phyloP scores from a whole-genome alignment of 2,329 filamentous ascomycete species.

The Ophiostoma tasmaniense region DNA sequence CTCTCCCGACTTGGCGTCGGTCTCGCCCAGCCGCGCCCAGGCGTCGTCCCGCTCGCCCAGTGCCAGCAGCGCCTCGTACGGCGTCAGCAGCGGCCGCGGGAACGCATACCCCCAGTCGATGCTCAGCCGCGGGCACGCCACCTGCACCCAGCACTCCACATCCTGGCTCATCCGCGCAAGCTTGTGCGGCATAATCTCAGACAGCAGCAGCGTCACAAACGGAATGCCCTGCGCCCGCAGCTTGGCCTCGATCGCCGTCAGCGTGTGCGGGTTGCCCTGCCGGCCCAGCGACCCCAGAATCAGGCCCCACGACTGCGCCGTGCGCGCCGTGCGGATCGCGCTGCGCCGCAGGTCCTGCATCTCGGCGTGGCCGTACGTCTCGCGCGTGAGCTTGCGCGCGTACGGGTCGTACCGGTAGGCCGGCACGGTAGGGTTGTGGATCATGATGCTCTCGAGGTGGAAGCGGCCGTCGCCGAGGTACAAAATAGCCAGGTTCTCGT shows the following conservation, averaged over 20 bases:
- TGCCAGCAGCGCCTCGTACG: constrained; percentile 91
- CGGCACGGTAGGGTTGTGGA: constrained; percentile 84
- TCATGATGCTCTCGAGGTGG: constrained; percentile 98
- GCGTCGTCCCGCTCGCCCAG: constrained; percentile 63
- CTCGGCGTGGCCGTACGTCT: constrained; percentile 84
- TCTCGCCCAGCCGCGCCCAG: constrained; percentile 39
- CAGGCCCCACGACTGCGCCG: constrained; percentile 72
- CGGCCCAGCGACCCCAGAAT: constrained; percentile 88
- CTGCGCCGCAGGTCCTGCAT: constrained; percentile 73
- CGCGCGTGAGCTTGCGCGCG: constrained; percentile 79
- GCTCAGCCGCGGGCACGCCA: constrained; percentile 90
- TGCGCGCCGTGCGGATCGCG: constrained; percentile 67
- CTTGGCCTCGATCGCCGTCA: constrained; percentile 74
- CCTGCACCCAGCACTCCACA: constrained; percentile 96
- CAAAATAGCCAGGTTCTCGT: constrained; percentile 63
- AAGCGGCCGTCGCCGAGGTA: constrained; percentile 91
- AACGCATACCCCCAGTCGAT: constrained; percentile 99
- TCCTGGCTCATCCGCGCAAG: constrained; percentile 77
- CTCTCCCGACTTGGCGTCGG: constrained; percentile 29
- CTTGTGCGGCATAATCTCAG: constrained; percentile 95
- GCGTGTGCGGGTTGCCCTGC: constrained; percentile 90
- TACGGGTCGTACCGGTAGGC: constrained; percentile 98
- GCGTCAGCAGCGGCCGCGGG: constrained; percentile 75
- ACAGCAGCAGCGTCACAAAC: constrained; percentile 76
- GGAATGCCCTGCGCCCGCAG: constrained; percentile 65